These are phyloP conservation scores for Funneliformis mosseae DNA, from an alignment of 192 early-diverging fungal genomes.

Conservation along the genomic window DNA sequence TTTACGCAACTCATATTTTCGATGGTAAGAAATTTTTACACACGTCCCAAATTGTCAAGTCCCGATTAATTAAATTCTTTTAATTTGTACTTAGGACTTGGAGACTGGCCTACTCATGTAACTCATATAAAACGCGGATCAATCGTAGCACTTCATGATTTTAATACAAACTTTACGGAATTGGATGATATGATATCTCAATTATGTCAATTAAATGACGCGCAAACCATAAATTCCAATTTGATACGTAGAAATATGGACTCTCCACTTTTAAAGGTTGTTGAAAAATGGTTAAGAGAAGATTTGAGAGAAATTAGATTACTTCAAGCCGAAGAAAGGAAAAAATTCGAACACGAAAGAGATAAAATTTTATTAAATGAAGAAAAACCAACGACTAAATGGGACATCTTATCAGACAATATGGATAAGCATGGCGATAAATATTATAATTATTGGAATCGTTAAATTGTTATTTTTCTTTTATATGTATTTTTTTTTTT, in stretches of 20 bases:
- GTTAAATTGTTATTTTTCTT: neutral
- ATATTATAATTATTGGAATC: constrained; percentile 52
- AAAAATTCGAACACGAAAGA: constrained; percentile 6
- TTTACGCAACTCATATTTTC: constrained; percentile 84
- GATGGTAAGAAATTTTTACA: constrained; percentile 54
- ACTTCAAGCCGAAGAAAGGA: constrained; percentile 26
- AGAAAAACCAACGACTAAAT: constrained; percentile 42
- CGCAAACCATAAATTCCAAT: neutral
- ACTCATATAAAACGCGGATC: constrained; percentile 65
- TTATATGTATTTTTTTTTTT: neutral
- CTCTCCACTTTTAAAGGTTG: constrained; percentile 26
- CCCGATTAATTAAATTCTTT: neutral
- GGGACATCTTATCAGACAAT: constrained; percentile 51
- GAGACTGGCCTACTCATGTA: constrained; percentile 74
- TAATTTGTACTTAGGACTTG: constrained; percentile 33
- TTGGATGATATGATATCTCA: constrained; percentile 39
- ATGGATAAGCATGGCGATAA: constrained; percentile 50
- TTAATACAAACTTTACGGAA: constrained; percentile 56
- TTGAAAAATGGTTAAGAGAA: constrained; percentile 60
- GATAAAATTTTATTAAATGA: constrained; percentile 36
- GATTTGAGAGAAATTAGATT: constrained; percentile 47
- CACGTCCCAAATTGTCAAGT: neutral
- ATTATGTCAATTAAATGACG: neutral
- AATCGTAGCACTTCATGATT: constrained; percentile 47
- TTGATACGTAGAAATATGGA: constrained; percentile 13